Evolutionary conservation across 805 yeast genomes (phyloP), one percentile per base, ranked within the genome.

Genomic region (Candida argentea): DNA sequence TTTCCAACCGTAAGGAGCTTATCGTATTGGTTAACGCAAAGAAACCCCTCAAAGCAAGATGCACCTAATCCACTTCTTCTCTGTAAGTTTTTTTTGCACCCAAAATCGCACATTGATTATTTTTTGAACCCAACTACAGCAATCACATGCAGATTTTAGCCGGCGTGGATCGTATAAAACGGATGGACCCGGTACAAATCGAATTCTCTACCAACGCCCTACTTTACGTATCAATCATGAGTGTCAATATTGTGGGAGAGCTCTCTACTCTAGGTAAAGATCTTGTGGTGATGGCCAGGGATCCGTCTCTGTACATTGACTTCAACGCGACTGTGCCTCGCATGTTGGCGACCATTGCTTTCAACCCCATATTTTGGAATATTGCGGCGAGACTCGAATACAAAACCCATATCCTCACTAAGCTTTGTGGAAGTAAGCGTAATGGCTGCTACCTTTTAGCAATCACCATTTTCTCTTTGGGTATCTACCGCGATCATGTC

Each of bases 281-380:
- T 23, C 24, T 47, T 24, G 37, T 39, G 15, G 42, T 40, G 29
- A 35, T 50, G 24, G 27, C 36, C 10, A 28, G 25, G 18, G 41
- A 51, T 30, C 34, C 44, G 11, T 20, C 16, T n/a, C 22, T 26
- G 11, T 56, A 48, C 34, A 37, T 55, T 13, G 40, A 36, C 16
- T 31, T 44, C 23, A 40, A 46, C 22, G 25, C 38, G 16, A 36
- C 42, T 29, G 36, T 55, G 30, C 28, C 36, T 20, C 52, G 29
- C 33, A 72, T 89, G 4, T 49, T 83, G 16, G 67, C 64, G 6
- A 70, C 81, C 17, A 81, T 91, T 42, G 75, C 77, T 10, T 87
- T 91, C 70, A 91, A 91, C 52, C 98, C 98, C 11, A 70, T 82
- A 18, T 89, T 87, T 50, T 91, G 98, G 98, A 91, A 91, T 52